Conservation (phyloP, 2,329 filamentous ascomycete genomes). For the Alternaria postmessia region DNA sequence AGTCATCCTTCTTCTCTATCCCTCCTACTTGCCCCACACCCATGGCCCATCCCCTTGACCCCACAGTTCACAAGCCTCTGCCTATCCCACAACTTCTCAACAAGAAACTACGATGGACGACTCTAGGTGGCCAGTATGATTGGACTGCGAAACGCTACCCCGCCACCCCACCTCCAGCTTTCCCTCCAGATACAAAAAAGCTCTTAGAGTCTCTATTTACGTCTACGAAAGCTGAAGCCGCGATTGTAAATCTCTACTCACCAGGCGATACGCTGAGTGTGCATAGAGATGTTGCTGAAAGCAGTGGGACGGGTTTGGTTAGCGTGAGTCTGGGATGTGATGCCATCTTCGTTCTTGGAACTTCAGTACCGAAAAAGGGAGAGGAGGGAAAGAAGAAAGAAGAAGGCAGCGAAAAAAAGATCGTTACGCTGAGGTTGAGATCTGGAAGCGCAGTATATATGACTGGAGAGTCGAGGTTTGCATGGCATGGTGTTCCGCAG, state of each 20-base stretch:
- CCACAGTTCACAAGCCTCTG: constrained; percentile 76
- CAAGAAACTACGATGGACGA: constrained; percentile 90
- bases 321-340: constrained; percentile 92
- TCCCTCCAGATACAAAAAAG: constrained; percentile 75
- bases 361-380: background rate
- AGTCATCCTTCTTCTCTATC: constrained; percentile 63
- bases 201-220: constrained; percentile 78
- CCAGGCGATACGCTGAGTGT: constrained; percentile 91
- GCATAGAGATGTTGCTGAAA: constrained; percentile 92
- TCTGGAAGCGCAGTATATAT: constrained; percentile 94
- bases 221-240: constrained; percentile 80
- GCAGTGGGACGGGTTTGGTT: constrained; percentile 77
- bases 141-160: constrained; percentile 92
- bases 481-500: constrained; percentile 95
- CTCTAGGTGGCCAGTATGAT: constrained; percentile 93
- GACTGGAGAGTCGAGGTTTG: constrained; percentile 80
- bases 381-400: background rate
- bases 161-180: constrained; percentile 68
- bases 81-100: constrained; percentile 74
- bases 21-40: constrained; percentile 33
- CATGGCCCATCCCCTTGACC: constrained; percentile 68
- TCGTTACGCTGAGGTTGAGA: constrained; percentile 58
- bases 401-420: constrained; percentile 32
- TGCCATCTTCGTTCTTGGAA: constrained; percentile 82
- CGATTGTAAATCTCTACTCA: constrained; percentile 92